Percentiles rank a stretch among this genome's conserved stretches.
Conservation (phyloP, 805 yeast species). For the Pichia scutulata region DNA sequence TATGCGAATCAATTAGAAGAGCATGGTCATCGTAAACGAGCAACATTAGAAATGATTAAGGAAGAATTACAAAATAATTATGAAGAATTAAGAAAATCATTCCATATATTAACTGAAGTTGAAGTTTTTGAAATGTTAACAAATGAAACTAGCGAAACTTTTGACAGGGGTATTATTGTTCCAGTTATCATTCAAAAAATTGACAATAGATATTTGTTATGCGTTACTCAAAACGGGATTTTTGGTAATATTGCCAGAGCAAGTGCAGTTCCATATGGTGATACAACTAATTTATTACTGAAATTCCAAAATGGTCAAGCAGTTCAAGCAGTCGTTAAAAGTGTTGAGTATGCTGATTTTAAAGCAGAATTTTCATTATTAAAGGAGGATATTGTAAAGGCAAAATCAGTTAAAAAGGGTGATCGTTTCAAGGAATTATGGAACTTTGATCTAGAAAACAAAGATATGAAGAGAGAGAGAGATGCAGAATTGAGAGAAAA, state of each 20-base stretch:
- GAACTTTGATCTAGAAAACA: slow-evolving; percentile 70
- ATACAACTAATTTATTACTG: slow-evolving; percentile 32
- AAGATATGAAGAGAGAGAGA: slow-evolving; percentile 51
- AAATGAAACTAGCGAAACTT: slow-evolving; percentile 69
- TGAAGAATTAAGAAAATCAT: slow-evolving; percentile 74
- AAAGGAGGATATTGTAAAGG: slow-evolving; percentile 54
- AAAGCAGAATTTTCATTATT: slow-evolving; percentile 67
- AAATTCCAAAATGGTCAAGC: slow-evolving; percentile 65
- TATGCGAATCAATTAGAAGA: slow-evolving; percentile 86
- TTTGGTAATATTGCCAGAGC: slow-evolving; percentile 27
- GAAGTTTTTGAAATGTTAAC: slow-evolving; percentile 87
- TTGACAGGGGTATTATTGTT: slow-evolving; percentile 60
- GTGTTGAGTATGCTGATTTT: slow-evolving; percentile 66
- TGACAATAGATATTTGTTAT: slow-evolving; percentile 31
- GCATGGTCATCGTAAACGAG: slow-evolving; percentile 65
- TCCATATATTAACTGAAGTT: slow-evolving; percentile 52
- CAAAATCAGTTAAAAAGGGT: slow-evolving; percentile 35
- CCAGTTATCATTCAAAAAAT: slow-evolving; percentile 71
- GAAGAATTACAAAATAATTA: slow-evolving; percentile 83
- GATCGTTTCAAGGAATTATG: slow-evolving; percentile 57
- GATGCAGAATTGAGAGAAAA: slow-evolving; percentile 58
- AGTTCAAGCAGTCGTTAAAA: slow-evolving; percentile 70
- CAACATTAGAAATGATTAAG: slow-evolving; percentile 75
- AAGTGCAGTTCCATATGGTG: slow-evolving; percentile 37
- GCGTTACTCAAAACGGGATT: slow-evolving; percentile 52